These are phyloP conservation scores for Pyrrhoderma lamaoense DNA, from an alignment of 1,284 basidiomycete species.

Conservation along the genomic window DNA sequence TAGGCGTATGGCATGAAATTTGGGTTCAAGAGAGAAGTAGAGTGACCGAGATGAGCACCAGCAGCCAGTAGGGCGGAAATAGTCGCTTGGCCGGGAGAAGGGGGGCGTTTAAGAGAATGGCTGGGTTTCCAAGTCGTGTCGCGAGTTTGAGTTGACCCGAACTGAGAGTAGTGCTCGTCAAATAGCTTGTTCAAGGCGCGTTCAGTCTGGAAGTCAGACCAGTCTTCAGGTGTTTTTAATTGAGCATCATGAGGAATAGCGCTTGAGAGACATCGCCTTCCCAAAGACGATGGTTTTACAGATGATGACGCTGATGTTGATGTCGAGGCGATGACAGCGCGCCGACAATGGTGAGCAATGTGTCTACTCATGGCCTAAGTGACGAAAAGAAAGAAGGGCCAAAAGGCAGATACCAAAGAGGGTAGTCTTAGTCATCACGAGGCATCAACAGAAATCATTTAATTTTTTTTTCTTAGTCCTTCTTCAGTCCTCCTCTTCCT, in stretches of 20 bases:
- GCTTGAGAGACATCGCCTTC: conserved; percentile 6
- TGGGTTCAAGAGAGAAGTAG: conserved; percentile 74
- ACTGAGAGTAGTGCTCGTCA: conserved; percentile 57
- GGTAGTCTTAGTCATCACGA: neutral
- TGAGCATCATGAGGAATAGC: conserved; percentile 23
- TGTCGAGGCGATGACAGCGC: conserved; percentile 15
- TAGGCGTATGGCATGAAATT: conserved; percentile 93
- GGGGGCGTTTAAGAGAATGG: conserved; percentile 62
- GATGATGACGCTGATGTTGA: neutral
- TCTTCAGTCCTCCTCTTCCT: conserved; percentile 27
- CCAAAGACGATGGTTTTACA: neutral
- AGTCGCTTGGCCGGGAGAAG: conserved; percentile 58
- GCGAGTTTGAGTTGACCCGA: conserved; percentile 74
- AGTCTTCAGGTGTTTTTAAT: conserved; percentile 49
- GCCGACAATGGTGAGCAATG: conserved; percentile 29
- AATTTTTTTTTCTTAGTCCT: conserved; percentile 36
- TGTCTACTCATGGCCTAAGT: conserved; percentile 13
- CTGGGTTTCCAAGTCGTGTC: conserved; percentile 69
- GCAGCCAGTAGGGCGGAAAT: conserved; percentile 88
- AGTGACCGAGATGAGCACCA: conserved; percentile 92
- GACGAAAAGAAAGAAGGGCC: conserved; percentile 19
- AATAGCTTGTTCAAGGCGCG: conserved; percentile 47
- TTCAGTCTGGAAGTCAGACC: conserved; percentile 53
- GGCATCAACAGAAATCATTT: conserved; percentile 20
- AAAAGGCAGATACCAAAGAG: conserved; percentile 13